Base-by-base conservation (phyloP, 371 early-diverging fungal genomes). In the Mortierella polycephala region DNA sequence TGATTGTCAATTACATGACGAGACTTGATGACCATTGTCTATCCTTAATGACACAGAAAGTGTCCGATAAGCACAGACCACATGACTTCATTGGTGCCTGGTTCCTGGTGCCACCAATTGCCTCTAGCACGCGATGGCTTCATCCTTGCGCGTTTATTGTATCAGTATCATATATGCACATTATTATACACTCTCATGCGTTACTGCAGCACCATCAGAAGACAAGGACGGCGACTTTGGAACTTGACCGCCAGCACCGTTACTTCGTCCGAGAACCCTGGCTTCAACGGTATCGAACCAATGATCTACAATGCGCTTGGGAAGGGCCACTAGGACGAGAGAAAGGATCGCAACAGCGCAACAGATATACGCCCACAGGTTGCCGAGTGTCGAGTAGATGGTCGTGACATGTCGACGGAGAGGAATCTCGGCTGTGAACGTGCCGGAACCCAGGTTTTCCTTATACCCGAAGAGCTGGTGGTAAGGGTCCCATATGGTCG, bases 401-500 rank as follows among this genome's bases (percentile, higher is more conserved):
- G 88, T 87, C 42, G 57, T 40, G 14, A 81, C 67, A 55, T 85
- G 76, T 20, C 83, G 82, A 18, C 82, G 82, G 16, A 88, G 44
- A 18, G 89, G 89, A 3, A 89, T 40, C 30, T 87, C 74, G 62
- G 86, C 86, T 0, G 82, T 58, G 40, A 84, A 82, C 0, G 79
- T 71, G 12, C 83, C 80, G 49, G 76, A 65, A 23, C 81, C 82
- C 8, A 85, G 56, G 2, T 83, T 80, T 1, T 86, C 77, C 20
- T 84, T 75, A 52, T 82, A 81, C 39, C 88, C 86, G 23, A 75
- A 73, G 42, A 81, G 81, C 10, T 84, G 67, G 12, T 83, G 84
- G 21, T 86, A 82, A 10, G 83, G 55, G 45, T 85, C 85, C 76
- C 75, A 87, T 2, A 86, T 79, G 37, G 88, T 86, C 5, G 88